Evolutionary conservation across 441 rosid species (phyloP).

Genomic region (Arabidopsis hybrid): DNA sequence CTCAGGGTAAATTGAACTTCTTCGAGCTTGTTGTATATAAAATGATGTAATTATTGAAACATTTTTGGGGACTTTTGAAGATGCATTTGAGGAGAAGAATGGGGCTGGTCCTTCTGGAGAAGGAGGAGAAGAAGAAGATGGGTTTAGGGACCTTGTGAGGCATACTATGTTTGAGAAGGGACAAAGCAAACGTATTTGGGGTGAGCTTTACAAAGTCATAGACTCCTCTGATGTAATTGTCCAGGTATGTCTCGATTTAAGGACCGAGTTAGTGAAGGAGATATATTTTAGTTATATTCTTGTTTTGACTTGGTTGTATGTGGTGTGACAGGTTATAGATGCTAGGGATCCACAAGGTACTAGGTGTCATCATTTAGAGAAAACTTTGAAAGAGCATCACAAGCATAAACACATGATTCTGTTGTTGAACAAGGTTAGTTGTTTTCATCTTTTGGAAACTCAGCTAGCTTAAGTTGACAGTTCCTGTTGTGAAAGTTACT

Average conservation of each 20-base stretch:
- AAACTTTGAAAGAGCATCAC: constrained; percentile 92
- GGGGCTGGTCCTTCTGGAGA: constrained; percentile 49
- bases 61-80: constrained; percentile 47
- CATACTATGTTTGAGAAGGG: constrained; percentile 99
- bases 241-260: constrained; percentile 59
- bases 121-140: constrained; percentile 73
- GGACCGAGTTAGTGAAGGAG: neutral
- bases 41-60: neutral
- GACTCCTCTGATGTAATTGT: constrained; percentile 97
- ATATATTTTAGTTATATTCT: neutral
- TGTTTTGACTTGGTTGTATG: constrained; percentile 3
- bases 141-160: constrained; percentile 87
- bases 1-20: constrained; percentile 64
- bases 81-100: constrained; percentile 70
- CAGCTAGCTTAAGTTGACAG: neutral
- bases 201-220: constrained; percentile 95
- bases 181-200: constrained; percentile 98
- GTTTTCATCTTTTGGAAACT: constrained; percentile 1
- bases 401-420: constrained; percentile 89
- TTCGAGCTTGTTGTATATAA: neutral
- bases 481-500: neutral
- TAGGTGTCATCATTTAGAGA: constrained; percentile 89
- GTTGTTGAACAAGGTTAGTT: constrained; percentile 80
- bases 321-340: constrained; percentile 79
- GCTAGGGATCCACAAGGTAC: constrained; percentile 98